These are phyloP conservation scores for Citrus medica DNA, from an alignment of 345 rosid genomes.

Conservation along the genomic window DNA sequence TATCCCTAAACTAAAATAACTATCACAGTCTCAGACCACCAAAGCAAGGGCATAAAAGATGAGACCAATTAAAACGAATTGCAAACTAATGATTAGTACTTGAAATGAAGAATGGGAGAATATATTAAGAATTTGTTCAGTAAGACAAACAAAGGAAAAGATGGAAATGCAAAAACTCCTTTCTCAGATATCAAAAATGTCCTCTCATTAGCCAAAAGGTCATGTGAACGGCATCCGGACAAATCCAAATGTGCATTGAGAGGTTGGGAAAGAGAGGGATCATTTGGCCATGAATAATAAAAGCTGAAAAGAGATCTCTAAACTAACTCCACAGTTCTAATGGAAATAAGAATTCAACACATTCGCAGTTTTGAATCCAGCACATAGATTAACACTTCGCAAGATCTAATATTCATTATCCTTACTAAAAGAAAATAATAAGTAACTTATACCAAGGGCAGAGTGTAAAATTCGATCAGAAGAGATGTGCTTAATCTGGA, in stretches of 20 bases:
- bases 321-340: neutral
- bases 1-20: neutral
- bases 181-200: neutral
- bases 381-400: neutral
- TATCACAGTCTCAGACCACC: neutral
- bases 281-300: too few relatives aligned
- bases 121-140: neutral
- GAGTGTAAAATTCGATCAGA: neutral
- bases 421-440: neutral
- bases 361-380: neutral
- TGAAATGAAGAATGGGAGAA: neutral
- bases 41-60: neutral
- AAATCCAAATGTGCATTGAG: too few relatives aligned
- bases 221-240: neutral
- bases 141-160: neutral
- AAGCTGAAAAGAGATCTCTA: neutral
- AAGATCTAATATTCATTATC: neutral
- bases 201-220: neutral
- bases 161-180: neutral
- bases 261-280: too few relatives aligned
- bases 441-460: neutral
- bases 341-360: neutral
- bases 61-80: neutral
- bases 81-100: too few relatives aligned
- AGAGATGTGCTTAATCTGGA: too few relatives aligned